Base-by-base conservation (phyloP, 345 rosid species). In the Hibiscus syriacus region DNA sequence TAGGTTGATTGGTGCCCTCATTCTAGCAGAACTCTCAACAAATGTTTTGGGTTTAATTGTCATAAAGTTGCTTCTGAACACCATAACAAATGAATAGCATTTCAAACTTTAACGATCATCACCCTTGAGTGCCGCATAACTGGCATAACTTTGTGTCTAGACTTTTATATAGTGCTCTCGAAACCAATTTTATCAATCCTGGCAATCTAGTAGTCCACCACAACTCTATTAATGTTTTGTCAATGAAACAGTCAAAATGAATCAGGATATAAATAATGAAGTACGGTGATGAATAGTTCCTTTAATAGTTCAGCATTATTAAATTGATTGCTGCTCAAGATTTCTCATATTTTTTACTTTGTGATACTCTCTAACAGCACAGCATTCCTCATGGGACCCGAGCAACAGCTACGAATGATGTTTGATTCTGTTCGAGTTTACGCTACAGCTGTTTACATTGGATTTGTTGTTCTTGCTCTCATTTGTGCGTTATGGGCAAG, bases 331-430 rank as follows among this genome's bases (percentile, higher is more conserved):
- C 25, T 11, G 41, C 46, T 30, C 38, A 25, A 17, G 43, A 39
- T 61, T 55, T 71, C 71, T 70, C 64, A 70, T 32, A 69, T 65
- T 60, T 34, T 76, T 68, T 36, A 81, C 64, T 43, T 73, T 66
- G 61, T 64, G 71, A 71, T 67, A 69, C 25, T 73, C n/a, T n/a
- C 63, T 81, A 92, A 84, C 96, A 94, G 97, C 89, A 94, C 99
- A 89, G 99, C 82, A 76, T 90, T 94, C 74, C 86, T 94, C 64
- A 79, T 87, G 73, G 98, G 99, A 77, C 81, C 82, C 78, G 80
- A 53, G 68, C 87, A 77, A 68, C 99, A 94, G 71, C 49, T 91
- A 48, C 81, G 80, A 26, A 91, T 91, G 99, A 94, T 91, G 99
- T 84, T 94, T 66, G 96, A 89, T 73, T 74, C 92, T 56, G 79